Conservation (phyloP, 805 yeast species). For the Saccharomyces mikatae region DNA sequence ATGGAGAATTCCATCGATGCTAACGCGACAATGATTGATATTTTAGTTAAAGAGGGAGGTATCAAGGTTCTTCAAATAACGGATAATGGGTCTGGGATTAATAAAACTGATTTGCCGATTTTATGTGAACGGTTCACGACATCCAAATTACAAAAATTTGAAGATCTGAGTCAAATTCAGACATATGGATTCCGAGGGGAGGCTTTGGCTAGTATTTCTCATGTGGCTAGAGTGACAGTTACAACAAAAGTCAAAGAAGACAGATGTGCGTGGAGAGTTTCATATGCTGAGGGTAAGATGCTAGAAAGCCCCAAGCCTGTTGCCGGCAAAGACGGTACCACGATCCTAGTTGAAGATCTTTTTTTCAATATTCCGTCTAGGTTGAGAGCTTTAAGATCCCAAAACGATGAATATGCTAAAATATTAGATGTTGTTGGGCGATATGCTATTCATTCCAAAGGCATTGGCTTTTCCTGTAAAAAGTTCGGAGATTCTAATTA, state of each 20-base stretch:
- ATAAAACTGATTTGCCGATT: conserved; percentile 59
- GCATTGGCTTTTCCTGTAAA: conserved; percentile 72
- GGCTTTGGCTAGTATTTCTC: conserved; percentile 90
- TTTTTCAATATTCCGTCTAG: conserved; percentile 85
- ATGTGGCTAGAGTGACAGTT: conserved; percentile 74
- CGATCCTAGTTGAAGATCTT: conserved; percentile 74
- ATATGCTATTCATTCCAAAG: conserved; percentile 66
- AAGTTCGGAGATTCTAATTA: conserved; percentile 68
- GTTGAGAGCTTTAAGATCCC: conserved; percentile 52
- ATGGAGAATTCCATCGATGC: conserved; percentile 93
- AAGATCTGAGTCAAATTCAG: conserved; percentile 59
- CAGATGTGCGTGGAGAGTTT: conserved; percentile 62
- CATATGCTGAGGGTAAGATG: conserved; percentile 60
- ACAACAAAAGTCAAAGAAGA: conserved; percentile 58
- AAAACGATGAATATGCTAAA: conserved; percentile 65
- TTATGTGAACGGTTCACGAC: conserved; percentile 93
- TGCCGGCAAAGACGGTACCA: conserved; percentile 88
- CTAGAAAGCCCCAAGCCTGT: conserved; percentile 53
- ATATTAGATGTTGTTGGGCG: conserved; percentile 77
- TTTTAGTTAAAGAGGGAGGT: conserved; percentile 88
- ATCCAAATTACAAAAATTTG: conserved; percentile 66
- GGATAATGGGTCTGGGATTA: conserved; percentile 84
- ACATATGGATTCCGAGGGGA: conserved; percentile 97
- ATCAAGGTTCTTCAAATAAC: conserved; percentile 75
- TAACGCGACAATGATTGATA: conserved; percentile 60